Conservation (phyloP, 495 filamentous ascomycete genomes). For the Penicillium cataractarum region DNA sequence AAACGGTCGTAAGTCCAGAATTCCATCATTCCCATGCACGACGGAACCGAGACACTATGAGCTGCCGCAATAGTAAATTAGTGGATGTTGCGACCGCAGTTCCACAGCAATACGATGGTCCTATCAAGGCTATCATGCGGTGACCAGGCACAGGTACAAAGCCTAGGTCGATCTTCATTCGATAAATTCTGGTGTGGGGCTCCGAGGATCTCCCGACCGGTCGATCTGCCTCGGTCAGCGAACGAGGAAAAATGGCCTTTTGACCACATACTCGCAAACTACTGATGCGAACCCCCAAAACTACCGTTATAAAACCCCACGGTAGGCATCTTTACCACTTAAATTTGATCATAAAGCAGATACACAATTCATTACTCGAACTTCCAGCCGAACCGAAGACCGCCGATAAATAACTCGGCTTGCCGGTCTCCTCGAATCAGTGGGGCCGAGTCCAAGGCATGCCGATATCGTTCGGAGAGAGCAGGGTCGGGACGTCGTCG, state of each 20-base stretch:
- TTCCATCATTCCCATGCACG: background rate
- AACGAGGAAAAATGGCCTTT: slow-evolving; percentile 18
- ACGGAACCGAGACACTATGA: background rate
- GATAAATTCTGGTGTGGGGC: slow-evolving; percentile 9
- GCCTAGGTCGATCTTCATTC: slow-evolving; percentile 14
- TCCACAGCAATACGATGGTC: background rate
- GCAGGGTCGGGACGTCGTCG: slow-evolving; percentile 26
- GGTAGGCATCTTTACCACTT: background rate
- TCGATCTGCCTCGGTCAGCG: slow-evolving; percentile 23
- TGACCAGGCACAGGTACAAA: background rate
- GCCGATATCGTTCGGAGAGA: slow-evolving; percentile 24
- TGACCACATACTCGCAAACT: background rate
- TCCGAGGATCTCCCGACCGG: slow-evolving; percentile 27
- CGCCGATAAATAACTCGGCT: slow-evolving; percentile 14
- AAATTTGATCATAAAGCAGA: background rate
- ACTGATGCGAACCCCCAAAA: background rate
- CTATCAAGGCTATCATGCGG: background rate
- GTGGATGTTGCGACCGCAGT: background rate
- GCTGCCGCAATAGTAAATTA: background rate
- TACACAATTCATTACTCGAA: background rate
- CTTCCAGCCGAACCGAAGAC: background rate
- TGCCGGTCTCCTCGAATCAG: slow-evolving; percentile 19
- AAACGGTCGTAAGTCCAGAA: background rate
- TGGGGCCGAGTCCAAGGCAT: slow-evolving; percentile 22
- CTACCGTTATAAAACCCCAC: background rate